A percentile compares a stretch with the other conserved stretches of the same genome.
Evolutionary conservation across 140 eudicot species (phyloP).

Genomic region (Bidens hawaiensis): DNA sequence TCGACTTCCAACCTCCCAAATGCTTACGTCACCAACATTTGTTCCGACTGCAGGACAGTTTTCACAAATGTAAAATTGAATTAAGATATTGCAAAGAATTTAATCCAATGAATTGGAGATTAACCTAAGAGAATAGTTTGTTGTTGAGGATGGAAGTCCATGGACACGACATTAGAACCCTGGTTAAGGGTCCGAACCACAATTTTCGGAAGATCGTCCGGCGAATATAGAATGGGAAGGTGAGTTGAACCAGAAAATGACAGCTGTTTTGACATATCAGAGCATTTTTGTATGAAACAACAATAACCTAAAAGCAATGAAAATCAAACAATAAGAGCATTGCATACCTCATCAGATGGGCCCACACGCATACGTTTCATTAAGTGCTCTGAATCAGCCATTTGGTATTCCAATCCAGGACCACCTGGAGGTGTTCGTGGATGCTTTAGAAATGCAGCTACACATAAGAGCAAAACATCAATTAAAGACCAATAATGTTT

Average conservation of each 20-base stretch:
- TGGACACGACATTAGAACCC: constrained; percentile 78
- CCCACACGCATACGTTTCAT: constrained; percentile 75
- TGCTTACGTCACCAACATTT: constrained; percentile 79
- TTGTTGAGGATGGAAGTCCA: constrained; percentile 92
- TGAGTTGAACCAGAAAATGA: constrained; percentile 70
- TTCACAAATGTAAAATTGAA: background rate
- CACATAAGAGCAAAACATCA: constrained; percentile 2
- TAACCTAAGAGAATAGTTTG: constrained; percentile 75
- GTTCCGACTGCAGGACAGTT: constrained; percentile 63
- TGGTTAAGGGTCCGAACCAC: constrained; percentile 66
- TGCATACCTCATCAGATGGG: constrained; percentile 70
- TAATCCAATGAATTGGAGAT: constrained; percentile 36
- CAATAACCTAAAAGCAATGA: background rate
- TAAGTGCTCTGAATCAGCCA: constrained; percentile 72
- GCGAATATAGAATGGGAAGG: constrained; percentile 51
- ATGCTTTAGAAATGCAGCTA: background rate
- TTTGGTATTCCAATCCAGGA: constrained; percentile 70
- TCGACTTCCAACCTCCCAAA: constrained; percentile 83
- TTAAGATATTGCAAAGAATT: constrained; percentile 41
- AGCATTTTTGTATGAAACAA: constrained; percentile 11
- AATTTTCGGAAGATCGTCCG: constrained; percentile 79
- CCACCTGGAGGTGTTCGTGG: background rate
- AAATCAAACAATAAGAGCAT: constrained; percentile 16
- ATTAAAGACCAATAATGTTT: background rate
- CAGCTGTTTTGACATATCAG: constrained; percentile 35